Evolutionary conservation across 202 grass and related monocot species (phyloP), one percentile per base, ranked within the genome.

Genomic region (Setaria viridis): DNA sequence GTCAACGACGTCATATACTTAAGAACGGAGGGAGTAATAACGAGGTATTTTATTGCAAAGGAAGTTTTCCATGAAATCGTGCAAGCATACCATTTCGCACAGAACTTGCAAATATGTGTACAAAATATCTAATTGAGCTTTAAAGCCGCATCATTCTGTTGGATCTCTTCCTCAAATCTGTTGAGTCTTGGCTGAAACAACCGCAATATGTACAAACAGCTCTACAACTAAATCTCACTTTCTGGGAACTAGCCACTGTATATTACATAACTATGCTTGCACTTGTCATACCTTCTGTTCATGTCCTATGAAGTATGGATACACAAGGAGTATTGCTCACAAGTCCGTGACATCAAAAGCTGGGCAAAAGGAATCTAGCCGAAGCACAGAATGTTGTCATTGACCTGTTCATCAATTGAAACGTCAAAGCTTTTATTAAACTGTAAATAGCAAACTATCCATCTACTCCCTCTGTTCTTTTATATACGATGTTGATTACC

Each of bases 231-330:
- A 81, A 86, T 78, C 84, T 78, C 41, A 70, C 73, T 78, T 85
- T 69, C 72, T 54, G 64, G 71, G 65, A 62, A 39, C 67, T 77
- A 59, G 49, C 32, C 65, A 85, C 66, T 78, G 78, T 91, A 88
- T 85, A 85, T 67, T 78, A 85, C 82, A 88, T 66, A 80, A 80
- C 68, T 90, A 91, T 81, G 72, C 60, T 85, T 79, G 78, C 72
- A 66, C 80, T 54, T 91, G 47, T 87, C 76, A 77, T 91, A 42
- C 65, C 56, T 91, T 91, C 77, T 85, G 82, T 91, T 84, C 72
- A 85, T 91, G 49, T 85, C 66, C 78, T 88, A 85, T 88, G 76
- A 84, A 88, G 85, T 91, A 91, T 88, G 71, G 77, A 91, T 91
- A 81, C 72, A 85, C 78, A 82, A 82, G 76, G 65, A 80, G 77